Evolutionary conservation across 345 rosid species (phyloP).

Genomic region (Salix viminalis): DNA sequence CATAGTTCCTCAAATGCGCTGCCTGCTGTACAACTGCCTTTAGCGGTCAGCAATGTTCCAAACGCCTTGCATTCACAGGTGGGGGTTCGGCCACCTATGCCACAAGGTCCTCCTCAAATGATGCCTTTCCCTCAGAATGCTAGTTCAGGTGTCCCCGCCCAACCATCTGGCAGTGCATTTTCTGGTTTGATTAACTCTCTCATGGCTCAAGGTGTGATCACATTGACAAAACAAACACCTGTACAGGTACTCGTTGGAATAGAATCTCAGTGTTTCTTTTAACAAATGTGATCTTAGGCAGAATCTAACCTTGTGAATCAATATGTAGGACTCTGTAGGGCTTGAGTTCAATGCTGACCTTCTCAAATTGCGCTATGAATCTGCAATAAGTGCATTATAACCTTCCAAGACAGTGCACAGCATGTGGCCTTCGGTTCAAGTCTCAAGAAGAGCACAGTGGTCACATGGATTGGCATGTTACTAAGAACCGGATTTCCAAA

Average conservation of each 20-base stretch:
- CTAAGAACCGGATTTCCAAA: constrained; percentile 91
- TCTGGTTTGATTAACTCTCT: constrained; percentile 83
- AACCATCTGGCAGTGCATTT: constrained; percentile 50
- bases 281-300: constrained; percentile 3
- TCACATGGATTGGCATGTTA: constrained; percentile 99
- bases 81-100: constrained; percentile 56
- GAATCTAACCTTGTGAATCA: constrained; percentile 28
- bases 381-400: constrained; percentile 73
- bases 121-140: constrained; percentile 43
- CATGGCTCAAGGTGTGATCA: constrained; percentile 88
- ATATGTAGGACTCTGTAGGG: constrained; percentile 62
- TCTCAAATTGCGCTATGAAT: constrained; percentile 78
- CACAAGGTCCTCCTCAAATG: constrained; percentile 50
- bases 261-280: neutral
- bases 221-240: constrained; percentile 55
- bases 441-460: constrained; percentile 91
- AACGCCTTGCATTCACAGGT: constrained; percentile 32
- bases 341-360: constrained; percentile 75
- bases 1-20: constrained; percentile 34
- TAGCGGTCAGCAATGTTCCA: constrained; percentile 41
- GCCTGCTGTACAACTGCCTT: constrained; percentile 34
- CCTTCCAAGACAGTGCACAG: constrained; percentile 95
- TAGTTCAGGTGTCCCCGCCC: constrained; percentile 40
- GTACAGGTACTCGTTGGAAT: constrained; percentile 58
- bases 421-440: constrained; percentile 93